Base-by-base conservation (phyloP, 2,329 filamentous ascomycete genomes). In the Gaeumannomyces sp. region DNA sequence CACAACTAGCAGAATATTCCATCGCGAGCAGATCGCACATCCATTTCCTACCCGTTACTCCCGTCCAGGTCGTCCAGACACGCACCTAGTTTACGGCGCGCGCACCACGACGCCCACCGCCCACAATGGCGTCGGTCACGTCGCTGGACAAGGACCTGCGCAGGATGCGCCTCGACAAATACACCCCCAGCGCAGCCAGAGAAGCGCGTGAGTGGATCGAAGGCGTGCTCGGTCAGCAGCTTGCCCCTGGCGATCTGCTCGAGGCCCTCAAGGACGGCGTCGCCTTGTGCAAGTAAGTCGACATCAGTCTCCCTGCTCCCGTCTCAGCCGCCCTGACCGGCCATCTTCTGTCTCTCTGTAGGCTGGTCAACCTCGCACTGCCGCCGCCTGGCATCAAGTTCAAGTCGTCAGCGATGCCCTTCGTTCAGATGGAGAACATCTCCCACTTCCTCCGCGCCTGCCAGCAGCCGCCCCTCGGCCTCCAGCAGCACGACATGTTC, bases 401-500 rank as follows among this genome's bases (percentile, higher is more conserved):
- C 84, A 98, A 98, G 79, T 83, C 89, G 73, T 97, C 93, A 1
- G 79, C 87, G 57, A 98, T 98, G 94, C 95, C 95, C 0, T 99
- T 99, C 75, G 94, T 98, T 57, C 95, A 99, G 77, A 98, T 98
- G 93, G 95, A 99, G 77, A 99, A 99, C 75, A 97, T 99, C 73
- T 96, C 93, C 5, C 92, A 96, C 74, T 99, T 97, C 78, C 86
- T 99, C 64, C 88, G 86, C 72, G 93, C 92, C 66, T 96, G 93
- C 80, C 91, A 97, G 77, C 81, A 85, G 62, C 86, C 91, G 31
- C 95, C 95, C 0, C 81, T 99, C 63, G 93, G 89, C 76, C 87
- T 99, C 66, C 93, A 92, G 65, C 89, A 93, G 60, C 95, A 99
- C 80, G 95, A 99, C 77, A 88, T 93, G 70, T 99, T 99, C 78